Base-by-base conservation (phyloP, 148 eudicot genomes). In the Chenopodium berlandieri region DNA sequence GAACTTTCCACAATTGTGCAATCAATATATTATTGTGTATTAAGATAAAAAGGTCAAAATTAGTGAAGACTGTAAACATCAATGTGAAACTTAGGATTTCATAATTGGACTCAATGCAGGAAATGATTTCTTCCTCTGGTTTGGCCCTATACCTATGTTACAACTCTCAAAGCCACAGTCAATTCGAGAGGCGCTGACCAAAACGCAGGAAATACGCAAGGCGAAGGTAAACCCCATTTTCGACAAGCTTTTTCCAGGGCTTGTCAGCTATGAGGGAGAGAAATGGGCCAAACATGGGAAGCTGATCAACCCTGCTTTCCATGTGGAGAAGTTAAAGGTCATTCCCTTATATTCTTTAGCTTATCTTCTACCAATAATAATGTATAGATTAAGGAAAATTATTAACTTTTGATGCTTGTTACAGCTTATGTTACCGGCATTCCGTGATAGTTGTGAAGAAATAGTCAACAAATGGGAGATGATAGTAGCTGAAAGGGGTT, bases 341-440 rank as follows among this genome's bases (percentile, higher is more conserved):
- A 64, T 19, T 65, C 37, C 58, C 9, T 0, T 1, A 17, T 10
- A 40, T 16, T 20, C 40, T 34, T 50, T 12, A 50, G 54, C 16
- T 50, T 40, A 40, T 40, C 44, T 40, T 40, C 44, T 40, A 5
- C 44, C 44, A 5, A 0, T 40, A 40, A 40, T 40, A 5, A 40
- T 40, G 44, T 6, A 40, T 40, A 6, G 0, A 40, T 40, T 40
- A 40, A 40, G 44, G 44, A 6, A 40, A 40, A 40, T 5, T 40
- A 40, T 40, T 40, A 11, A 8, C 6, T 13, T 48, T 66, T 81
- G 52, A 12, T 75, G 40, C 63, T 69, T 47, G 69, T 64, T 62
- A 56, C 83, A 84, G 86, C 84, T 84, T 71, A 81, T 84, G 81
- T 20, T 77, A 54, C 86, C 86, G 65, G 86, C 86, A 25, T 84